phyloP scores from a whole-genome alignment of 2,329 filamentous ascomycete species.

The Trichoderma koningiopsis region DNA sequence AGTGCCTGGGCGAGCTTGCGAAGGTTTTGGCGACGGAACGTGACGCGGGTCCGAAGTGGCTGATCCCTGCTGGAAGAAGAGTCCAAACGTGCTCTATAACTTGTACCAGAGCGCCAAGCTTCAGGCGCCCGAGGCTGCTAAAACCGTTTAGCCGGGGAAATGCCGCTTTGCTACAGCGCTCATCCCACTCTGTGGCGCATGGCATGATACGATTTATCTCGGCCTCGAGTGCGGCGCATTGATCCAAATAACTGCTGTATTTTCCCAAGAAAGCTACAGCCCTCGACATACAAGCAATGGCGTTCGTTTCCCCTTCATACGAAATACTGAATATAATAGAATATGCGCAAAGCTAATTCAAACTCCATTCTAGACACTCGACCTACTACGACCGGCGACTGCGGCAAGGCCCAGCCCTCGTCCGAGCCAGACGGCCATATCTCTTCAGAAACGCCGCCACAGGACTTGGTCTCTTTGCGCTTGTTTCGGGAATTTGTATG shows the following conservation, averaged over 20 bases:
- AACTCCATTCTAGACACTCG: constrained; percentile 39
- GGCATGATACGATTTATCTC: constrained; percentile 3
- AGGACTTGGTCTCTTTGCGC: constrained; percentile 71
- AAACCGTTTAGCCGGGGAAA: constrained; percentile 32
- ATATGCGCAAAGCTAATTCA: not conserved
- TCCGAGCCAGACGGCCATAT: constrained; percentile 89
- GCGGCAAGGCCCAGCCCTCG: constrained; percentile 82
- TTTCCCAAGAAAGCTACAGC: not conserved
- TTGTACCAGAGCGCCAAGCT: not conserved
- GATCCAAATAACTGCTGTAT: not conserved
- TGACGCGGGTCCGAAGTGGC: constrained; percentile 26
- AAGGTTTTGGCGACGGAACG: constrained; percentile 27
- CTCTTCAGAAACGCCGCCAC: constrained; percentile 86
- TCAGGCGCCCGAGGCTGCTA: not conserved
- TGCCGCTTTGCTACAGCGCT: constrained; percentile 28
- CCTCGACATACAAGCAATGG: constrained; percentile 2
- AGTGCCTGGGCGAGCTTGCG: constrained; percentile 3
- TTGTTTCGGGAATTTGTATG: constrained; percentile 88
- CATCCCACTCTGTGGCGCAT: constrained; percentile 26
- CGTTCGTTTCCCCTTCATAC: not conserved
- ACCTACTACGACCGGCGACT: constrained; percentile 92
- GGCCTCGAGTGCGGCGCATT: not conserved
- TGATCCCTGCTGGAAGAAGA: constrained; percentile 13
- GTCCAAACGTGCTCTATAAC: not conserved
- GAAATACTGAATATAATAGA: not conserved